Base-by-base conservation (phyloP, 1,139 yeast genomes). In the Protomyces arabidopsidicola region DNA sequence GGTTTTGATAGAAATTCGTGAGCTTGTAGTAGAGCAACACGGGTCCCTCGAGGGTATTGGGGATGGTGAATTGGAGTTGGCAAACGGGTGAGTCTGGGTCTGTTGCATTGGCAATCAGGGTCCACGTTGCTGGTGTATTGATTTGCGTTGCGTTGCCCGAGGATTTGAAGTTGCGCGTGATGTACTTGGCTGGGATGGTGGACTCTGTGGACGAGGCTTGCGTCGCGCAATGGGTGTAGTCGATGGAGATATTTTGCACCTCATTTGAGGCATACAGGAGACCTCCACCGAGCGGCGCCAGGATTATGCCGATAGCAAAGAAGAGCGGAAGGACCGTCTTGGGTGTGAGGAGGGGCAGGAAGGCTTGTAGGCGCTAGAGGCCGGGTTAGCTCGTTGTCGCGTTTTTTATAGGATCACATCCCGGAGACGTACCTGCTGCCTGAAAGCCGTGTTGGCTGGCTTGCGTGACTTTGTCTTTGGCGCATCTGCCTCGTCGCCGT, bases 221-320 rank as follows among this genome's bases (percentile, higher is more conserved):
- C 9, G 71, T 71, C 67, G 81, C 82, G 78, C 98, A 93, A 65
- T 85, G 83, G 27, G 90, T 81, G 75, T 93, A 93, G 71, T 90
- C 95, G 66, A 93, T 86, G 18, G 82, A 81, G 52, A 93, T 72
- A 71, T 93, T 97, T 74, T 90, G 87, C 3, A 90, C 87, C 67
- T 61, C 52, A 27, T 53, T 39, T 14, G 93, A 82, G 3, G 96
- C 95, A 67, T 86, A 85, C 75, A 93, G 80, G 84, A 93, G 84
- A 66, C 88, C 91, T 0, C 91, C 98, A 38, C 98, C 98, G 54
- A 93, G 80, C 8, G 97, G 96, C 16, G 91, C 88, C 72, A 91
- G 88, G 12, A 93, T 78, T n/a, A 88, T 79, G 3, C 97, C 95
- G 59, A 93, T 81, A 10, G 80, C 75, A 56, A 91, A 74, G 71